These are phyloP conservation scores for Lasiodiplodia theobromae DNA, from an alignment of 2,329 filamentous ascomycete species.

Conservation along the genomic window DNA sequence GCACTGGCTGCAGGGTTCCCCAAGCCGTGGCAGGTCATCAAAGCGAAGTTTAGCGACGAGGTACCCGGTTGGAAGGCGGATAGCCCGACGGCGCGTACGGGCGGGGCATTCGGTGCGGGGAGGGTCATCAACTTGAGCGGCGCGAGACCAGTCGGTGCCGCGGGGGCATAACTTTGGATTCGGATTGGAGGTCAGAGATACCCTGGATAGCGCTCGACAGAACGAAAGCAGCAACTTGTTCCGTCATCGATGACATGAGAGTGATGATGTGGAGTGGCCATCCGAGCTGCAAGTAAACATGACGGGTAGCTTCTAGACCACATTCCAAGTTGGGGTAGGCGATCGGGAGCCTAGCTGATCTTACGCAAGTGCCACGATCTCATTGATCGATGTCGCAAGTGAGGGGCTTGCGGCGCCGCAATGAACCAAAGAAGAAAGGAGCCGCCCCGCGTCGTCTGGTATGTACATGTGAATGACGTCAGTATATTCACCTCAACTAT, in stretches of 20 bases:
- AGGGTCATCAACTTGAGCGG: constrained; percentile 65
- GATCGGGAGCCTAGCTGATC: constrained; percentile 19
- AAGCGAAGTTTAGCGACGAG: constrained; percentile 59
- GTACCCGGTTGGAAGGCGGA: constrained; percentile 78
- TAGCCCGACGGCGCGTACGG: constrained; percentile 34
- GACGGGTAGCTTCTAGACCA: background rate
- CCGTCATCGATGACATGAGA: background rate
- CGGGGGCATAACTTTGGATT: constrained; percentile 4
- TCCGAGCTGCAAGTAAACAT: background rate
- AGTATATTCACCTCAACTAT: constrained; percentile 15
- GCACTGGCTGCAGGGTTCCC: constrained; percentile 78
- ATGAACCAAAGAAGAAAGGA: constrained; percentile 18
- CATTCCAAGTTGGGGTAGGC: constrained; percentile 15
- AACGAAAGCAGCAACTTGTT: background rate
- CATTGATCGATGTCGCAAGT: constrained; percentile 18
- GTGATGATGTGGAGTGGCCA: constrained; percentile 4
- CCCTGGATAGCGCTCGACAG: background rate
- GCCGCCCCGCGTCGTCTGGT: constrained; percentile 13
- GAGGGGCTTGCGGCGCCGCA: constrained; percentile 23
- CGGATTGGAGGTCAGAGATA: background rate
- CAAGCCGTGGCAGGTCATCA: constrained; percentile 72
- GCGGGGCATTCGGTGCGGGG: constrained; percentile 49
- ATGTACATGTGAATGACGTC: constrained; percentile 11
- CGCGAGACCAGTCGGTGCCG: constrained; percentile 53
- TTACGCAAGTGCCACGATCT: constrained; percentile 23